Percentiles rank a stretch among this genome's conserved stretches.
Conservation (phyloP, 768 basidiomycete species). For the Termitomyces eurrhizus region DNA sequence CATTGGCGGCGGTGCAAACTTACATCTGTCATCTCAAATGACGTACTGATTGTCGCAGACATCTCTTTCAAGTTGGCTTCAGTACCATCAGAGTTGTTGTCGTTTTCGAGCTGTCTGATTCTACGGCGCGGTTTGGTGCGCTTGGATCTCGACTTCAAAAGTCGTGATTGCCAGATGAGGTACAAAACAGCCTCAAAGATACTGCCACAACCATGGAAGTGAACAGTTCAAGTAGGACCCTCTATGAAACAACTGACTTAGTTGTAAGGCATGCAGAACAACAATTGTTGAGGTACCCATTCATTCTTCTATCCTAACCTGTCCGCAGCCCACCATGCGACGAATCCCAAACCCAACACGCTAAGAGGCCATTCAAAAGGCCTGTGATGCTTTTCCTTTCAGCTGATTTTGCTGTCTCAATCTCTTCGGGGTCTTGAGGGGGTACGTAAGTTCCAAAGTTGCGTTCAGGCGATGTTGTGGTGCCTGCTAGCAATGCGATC, state of each 20-base stretch:
- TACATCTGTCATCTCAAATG: slow-evolving; percentile 13
- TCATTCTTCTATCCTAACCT: slow-evolving; percentile 62
- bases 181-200: slow-evolving; percentile 67
- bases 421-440: slow-evolving; percentile 43
- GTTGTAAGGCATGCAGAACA: slow-evolving; percentile 2
- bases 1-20: slow-evolving; percentile 28
- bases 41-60: slow-evolving; percentile 8
- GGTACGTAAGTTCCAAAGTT: slow-evolving; percentile 53
- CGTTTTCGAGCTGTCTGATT: slow-evolving; percentile 31
- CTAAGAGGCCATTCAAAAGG: slow-evolving; percentile 67
- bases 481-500: slow-evolving; percentile 73
- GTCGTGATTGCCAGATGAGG: slow-evolving; percentile 66
- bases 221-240: slow-evolving; percentile 58
- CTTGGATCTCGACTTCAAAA: slow-evolving; percentile 17
- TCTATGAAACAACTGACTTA: slow-evolving; percentile 30
- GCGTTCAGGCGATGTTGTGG: slow-evolving; percentile 73
- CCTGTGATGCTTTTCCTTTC: slow-evolving; percentile 68
- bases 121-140: slow-evolving; percentile 17
- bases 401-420: slow-evolving; percentile 39
- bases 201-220: slow-evolving; percentile 64
- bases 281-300: slow-evolving; percentile 47
- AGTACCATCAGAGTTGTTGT: slow-evolving; percentile 21
- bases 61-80: slow-evolving; percentile 1
- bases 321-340: slow-evolving; percentile 71
- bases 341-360: slow-evolving; percentile 59